Base-by-base conservation (phyloP, 495 filamentous ascomycete species). In the Tuber calosporum region DNA sequence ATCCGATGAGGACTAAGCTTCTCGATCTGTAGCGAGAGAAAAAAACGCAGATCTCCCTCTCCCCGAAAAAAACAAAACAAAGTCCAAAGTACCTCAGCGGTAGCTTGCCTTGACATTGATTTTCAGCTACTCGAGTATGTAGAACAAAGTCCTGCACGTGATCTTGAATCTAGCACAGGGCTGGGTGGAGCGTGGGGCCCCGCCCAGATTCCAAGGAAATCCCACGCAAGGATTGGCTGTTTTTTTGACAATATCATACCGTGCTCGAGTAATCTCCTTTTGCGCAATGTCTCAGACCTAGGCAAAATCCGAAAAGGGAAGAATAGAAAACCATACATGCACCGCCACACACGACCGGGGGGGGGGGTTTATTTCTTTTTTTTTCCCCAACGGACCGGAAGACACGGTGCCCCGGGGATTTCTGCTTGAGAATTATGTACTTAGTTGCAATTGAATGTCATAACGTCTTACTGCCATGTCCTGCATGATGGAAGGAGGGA, bases 261-360 rank as follows among this genome's bases (percentile, higher is more conserved):
- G n/a, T n/a, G n/a, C n/a, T n/a, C n/a, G n/a, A n/a, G n/a, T n/a
- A n/a, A n/a, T n/a, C 30, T 11, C 15, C 15, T 42, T 62, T 62
- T 62, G 53, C 53, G 53, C 53, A 62, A 62, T 62, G 53, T 62
- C 53, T 62, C 53, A 62, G n/a, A 62, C 22, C 48, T 43, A 11
- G 19, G 13, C 42, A 19, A 19, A 43, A 43, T 43, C 48, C 22
- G n/a, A 58, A 58, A 11, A 22, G n/a, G 26, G 22, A 53, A 53
- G 13, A 19, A 53, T 53, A 26, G 22, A n/a, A 53, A 26, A 58
- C n/a, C 9, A 4, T 62, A 11, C 53, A 30, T 30, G 53, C 53
- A 30, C 53, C n/a, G 53, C 53, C 53, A 62, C 26, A 58, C 13
- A 20, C 17, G 45, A 43, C 42, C 4, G 8, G 39, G 42, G 42